Conservation (phyloP, 2,329 filamentous ascomycete species). For the Emergomyces pasteurianus region DNA sequence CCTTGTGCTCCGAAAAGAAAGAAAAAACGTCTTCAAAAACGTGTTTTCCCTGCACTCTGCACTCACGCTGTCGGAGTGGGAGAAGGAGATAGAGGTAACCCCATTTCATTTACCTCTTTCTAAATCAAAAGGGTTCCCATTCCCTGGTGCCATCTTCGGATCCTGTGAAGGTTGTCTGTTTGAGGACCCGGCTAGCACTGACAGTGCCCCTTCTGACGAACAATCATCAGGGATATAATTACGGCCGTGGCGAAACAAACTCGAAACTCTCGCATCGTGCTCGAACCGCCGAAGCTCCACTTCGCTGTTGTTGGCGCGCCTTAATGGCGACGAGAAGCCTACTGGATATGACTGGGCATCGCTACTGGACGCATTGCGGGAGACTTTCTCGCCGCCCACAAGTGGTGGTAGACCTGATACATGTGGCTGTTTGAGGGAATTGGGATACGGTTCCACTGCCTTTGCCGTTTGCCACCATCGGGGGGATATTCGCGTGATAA, state of each 20-base stretch:
- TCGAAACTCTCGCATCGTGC: constrained; percentile 3
- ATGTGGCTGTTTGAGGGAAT: too few species aligned
- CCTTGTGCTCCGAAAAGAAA: neutral
- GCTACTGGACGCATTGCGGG: neutral
- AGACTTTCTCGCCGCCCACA: neutral
- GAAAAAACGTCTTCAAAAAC: too few species aligned
- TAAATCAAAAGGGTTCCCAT: neutral
- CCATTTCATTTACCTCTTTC: neutral
- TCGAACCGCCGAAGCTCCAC: constrained; percentile 7
- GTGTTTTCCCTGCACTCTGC: neutral
- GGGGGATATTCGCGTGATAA: constrained; percentile 6
- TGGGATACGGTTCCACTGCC: too few species aligned
- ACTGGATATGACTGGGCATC: neutral
- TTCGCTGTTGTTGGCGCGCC: neutral
- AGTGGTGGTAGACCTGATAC: neutral
- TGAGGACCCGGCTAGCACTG: neutral
- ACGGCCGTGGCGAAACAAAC: neutral
- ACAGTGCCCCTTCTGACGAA: neutral
- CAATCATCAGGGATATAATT: neutral
- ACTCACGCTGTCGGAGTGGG: neutral
- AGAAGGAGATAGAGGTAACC: neutral
- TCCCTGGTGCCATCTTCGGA: too few species aligned
- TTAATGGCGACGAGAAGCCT: neutral
- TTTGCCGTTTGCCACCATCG: constrained; percentile 1
- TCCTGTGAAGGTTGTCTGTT: neutral